Conservation (phyloP, 1,284 basidiomycete genomes). For the Rhodotorula sp. region DNA sequence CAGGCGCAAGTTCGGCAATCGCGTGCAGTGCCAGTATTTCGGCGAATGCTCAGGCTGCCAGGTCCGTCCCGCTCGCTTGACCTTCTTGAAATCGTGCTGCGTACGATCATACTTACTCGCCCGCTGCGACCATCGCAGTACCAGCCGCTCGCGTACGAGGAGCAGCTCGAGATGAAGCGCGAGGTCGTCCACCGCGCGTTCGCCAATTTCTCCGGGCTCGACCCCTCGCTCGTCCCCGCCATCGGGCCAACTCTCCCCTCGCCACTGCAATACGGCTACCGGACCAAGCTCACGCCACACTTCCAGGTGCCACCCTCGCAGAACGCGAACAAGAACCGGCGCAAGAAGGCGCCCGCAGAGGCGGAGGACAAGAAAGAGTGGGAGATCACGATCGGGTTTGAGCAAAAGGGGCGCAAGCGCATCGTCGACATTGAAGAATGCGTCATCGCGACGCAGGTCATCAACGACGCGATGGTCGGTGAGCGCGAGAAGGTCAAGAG, state of each 20-base stretch:
- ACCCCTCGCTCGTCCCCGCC: constrained; percentile 62
- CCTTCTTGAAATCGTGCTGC: not conserved
- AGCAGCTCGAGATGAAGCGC: constrained; percentile 81
- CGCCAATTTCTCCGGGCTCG: constrained; percentile 71
- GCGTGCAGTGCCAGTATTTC: constrained; percentile 81
- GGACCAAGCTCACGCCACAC: constrained; percentile 97
- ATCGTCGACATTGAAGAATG: constrained; percentile 98
- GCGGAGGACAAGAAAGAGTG: constrained; percentile 33
- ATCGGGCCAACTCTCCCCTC: constrained; percentile 79
- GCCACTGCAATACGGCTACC: constrained; percentile 85
- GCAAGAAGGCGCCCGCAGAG: constrained; percentile 1
- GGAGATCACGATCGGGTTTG: constrained; percentile 81
- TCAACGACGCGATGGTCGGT: constrained; percentile 69
- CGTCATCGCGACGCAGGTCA: constrained; percentile 70
- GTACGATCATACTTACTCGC: constrained; percentile 53
- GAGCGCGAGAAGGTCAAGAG: constrained; percentile 70
- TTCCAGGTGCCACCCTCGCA: constrained; percentile 75
- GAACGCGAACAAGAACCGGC: constrained; percentile 45
- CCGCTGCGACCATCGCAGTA: constrained; percentile 21
- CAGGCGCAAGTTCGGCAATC: constrained; percentile 42
- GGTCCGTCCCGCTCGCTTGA: constrained; percentile 36
- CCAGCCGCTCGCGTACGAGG: constrained; percentile 83
- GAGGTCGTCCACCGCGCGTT: constrained; percentile 87
- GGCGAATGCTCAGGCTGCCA: constrained; percentile 62
- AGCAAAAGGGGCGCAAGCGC: constrained; percentile 70